Evolutionary conservation across 768 basidiomycete genomes (phyloP).

Genomic region (Mycena rosella): DNA sequence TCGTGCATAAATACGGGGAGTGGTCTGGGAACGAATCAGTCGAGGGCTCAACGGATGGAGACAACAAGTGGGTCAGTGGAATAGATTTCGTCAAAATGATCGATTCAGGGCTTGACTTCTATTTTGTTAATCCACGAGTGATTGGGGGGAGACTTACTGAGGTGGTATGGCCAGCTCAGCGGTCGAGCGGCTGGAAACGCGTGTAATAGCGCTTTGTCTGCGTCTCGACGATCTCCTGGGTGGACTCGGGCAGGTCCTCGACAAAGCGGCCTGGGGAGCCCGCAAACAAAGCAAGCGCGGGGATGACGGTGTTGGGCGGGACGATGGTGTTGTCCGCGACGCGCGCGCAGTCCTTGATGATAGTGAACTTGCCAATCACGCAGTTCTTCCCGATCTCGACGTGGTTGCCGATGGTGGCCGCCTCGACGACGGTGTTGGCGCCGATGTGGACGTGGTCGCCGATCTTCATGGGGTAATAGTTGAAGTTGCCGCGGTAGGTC

Average conservation of each 20-base stretch:
- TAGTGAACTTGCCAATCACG: conserved; percentile 95
- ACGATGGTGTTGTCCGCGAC: conserved; percentile 92
- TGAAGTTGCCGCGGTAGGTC: conserved; percentile 91
- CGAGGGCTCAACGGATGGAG: background rate
- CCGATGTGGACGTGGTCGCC: conserved; percentile 97
- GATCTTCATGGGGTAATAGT: conserved; percentile 98
- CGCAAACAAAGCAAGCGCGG: conserved; percentile 85
- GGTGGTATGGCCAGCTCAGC: conserved; percentile 24
- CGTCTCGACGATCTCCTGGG: conserved; percentile 91
- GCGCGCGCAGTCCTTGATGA: conserved; percentile 95
- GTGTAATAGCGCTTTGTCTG: conserved; percentile 89
- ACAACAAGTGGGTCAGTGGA: conserved; percentile 22
- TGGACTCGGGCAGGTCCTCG: conserved; percentile 92
- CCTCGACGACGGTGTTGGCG: conserved; percentile 89
- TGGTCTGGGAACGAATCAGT: conserved; percentile 8
- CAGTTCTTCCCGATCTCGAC: conserved; percentile 97
- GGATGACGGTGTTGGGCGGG: conserved; percentile 93
- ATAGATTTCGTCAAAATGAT: conserved; percentile 34
- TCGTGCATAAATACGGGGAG: background rate
- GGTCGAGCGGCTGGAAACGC: conserved; percentile 78
- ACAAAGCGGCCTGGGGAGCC: conserved; percentile 92
- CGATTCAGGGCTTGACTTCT: conserved; percentile 46
- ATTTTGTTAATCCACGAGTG: conserved; percentile 37
- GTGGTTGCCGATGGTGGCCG: conserved; percentile 93
- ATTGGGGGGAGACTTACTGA: conserved; percentile 16